Conservation (phyloP, 306 rosid species). For the Geum urbanum region DNA sequence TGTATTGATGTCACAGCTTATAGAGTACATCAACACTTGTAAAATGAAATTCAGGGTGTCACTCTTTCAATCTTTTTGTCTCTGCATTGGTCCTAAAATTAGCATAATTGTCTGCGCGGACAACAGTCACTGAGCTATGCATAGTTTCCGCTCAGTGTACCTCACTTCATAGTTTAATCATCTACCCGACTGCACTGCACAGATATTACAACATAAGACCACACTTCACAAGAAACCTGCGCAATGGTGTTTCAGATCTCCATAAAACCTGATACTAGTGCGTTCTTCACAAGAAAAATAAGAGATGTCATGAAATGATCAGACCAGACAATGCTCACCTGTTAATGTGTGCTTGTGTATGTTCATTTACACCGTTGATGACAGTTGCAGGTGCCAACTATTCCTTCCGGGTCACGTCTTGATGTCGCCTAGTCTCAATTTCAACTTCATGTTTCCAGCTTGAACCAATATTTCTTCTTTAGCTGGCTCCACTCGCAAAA, state of each 20-base stretch:
- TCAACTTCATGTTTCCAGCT: conserved; percentile 82
- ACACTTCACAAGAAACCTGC: conserved; percentile 3
- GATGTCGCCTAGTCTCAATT: conserved; percentile 60
- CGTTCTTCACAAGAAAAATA: not conserved
- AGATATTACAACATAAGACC: not conserved
- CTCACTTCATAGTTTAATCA: not conserved
- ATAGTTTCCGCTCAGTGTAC: not conserved
- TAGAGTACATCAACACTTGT: too few relatives aligned
- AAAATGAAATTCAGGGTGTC: not conserved
- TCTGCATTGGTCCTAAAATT: not conserved
- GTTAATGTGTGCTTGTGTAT: not conserved
- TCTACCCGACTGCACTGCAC: not conserved
- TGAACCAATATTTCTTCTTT: conserved; percentile 78
- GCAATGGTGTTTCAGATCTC: not conserved
- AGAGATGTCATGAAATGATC: not conserved
- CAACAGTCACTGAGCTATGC: not conserved
- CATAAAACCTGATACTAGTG: not conserved
- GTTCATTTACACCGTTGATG: not conserved
- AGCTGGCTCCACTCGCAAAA: conserved; percentile 59
- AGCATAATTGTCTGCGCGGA: not conserved
- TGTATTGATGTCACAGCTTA: too few relatives aligned
- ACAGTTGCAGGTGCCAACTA: conserved; percentile 15
- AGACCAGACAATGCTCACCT: conserved; percentile 3
- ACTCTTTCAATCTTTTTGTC: not conserved
- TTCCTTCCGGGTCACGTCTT: conserved; percentile 32